Conservation (phyloP, 2,329 filamentous ascomycete genomes). For the Penicillium glabrum region DNA sequence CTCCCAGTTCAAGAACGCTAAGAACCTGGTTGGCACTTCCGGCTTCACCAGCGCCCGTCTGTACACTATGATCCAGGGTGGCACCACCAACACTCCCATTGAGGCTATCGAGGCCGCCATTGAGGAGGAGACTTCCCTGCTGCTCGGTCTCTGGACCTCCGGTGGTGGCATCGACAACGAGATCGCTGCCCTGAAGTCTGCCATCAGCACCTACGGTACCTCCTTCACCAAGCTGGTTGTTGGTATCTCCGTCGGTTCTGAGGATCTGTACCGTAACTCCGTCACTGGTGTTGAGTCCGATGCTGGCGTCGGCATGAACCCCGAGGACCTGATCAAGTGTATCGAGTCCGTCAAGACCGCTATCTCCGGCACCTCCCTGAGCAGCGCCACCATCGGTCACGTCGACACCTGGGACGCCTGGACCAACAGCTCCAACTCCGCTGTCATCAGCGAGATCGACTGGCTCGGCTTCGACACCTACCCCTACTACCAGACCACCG, state of each 20-base stretch:
- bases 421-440: slow-evolving; percentile 70
- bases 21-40: slow-evolving; percentile 40
- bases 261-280: slow-evolving; percentile 81
- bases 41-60: slow-evolving; percentile 50
- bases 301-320: slow-evolving; percentile 62
- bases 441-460: slow-evolving; percentile 69
- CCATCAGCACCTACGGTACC: slow-evolving; percentile 67
- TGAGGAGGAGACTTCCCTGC: slow-evolving; percentile 71
- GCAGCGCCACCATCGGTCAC: slow-evolving; percentile 66
- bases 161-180: slow-evolving; percentile 72
- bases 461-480: slow-evolving; percentile 85
- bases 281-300: slow-evolving; percentile 65
- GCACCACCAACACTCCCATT: slow-evolving; percentile 64
- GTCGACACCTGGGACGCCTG: slow-evolving; percentile 88
- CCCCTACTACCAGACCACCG: slow-evolving; percentile 75
- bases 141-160: slow-evolving; percentile 83
- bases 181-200: slow-evolving; percentile 67
- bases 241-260: slow-evolving; percentile 82
- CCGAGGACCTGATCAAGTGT: slow-evolving; percentile 64
- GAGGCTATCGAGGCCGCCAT: slow-evolving; percentile 80
- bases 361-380: slow-evolving; percentile 61
- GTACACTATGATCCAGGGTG: slow-evolving; percentile 63
- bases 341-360: slow-evolving; percentile 66
- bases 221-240: slow-evolving; percentile 60
- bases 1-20: slow-evolving; percentile 48